Evolutionary conservation across 139 green algal species (phyloP).

Genomic region (Coelastrella sp.): DNA sequence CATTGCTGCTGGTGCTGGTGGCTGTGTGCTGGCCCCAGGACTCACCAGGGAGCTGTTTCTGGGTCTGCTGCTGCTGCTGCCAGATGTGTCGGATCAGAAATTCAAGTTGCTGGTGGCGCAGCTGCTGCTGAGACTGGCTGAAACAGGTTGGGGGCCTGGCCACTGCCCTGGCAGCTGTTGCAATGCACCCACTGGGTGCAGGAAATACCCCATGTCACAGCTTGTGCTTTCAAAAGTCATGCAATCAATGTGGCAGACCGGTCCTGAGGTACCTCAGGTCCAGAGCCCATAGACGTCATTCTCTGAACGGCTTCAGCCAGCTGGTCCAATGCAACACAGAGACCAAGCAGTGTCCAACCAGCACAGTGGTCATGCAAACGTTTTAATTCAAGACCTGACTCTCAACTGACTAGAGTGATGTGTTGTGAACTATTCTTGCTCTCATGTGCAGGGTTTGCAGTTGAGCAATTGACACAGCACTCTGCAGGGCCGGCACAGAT

Average conservation of each 20-base stretch:
- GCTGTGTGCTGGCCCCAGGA: not conserved
- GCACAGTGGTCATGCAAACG: not conserved
- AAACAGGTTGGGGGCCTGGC: not conserved
- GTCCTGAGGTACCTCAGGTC: too few species aligned
- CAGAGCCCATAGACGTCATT: too few species aligned
- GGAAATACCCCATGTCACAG: too few species aligned
- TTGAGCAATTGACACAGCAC: not conserved
- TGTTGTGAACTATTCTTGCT: not conserved
- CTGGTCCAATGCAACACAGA: too few species aligned
- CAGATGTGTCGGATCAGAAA: not conserved
- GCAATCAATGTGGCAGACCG: too few species aligned
- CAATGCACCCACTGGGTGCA: not conserved
- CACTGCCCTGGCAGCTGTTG: not conserved
- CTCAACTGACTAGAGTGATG: not conserved
- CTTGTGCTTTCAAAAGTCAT: too few species aligned
- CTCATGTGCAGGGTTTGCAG: conserved; percentile 13
- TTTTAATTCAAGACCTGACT: not conserved
- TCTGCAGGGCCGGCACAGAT: conserved; percentile 5
- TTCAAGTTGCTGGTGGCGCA: conserved; percentile 3
- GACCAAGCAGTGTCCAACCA: too few species aligned
- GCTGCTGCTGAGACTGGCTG: conserved; percentile 11
- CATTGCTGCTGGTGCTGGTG: too few species aligned
- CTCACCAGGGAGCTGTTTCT: conserved; percentile 12
- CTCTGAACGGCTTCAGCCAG: too few species aligned
- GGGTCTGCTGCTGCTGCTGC: conserved; percentile 36